Base-by-base conservation (phyloP, 2,329 filamentous ascomycete genomes). In the Penicillium nordicum region DNA sequence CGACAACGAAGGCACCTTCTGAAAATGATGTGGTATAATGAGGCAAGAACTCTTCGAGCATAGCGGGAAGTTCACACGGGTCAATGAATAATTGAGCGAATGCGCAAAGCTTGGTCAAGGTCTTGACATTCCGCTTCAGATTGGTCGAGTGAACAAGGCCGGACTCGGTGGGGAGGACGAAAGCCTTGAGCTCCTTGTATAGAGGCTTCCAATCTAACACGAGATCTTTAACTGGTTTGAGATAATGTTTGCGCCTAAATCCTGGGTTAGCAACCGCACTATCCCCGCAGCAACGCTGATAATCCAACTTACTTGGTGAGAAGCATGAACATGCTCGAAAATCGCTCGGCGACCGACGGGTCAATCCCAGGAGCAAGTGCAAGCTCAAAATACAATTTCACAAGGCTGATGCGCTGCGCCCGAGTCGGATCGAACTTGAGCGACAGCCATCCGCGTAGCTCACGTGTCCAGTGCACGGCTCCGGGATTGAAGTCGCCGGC, bases 391-490 rank as follows among this genome's bases (percentile, higher is more conserved):
- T 97, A 99, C 37, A 99, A 82, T 76, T 88, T 89, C 30, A 94
- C 89, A 30, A 99, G 84, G 74, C 85, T 90, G 47, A 92, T 86
- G 56, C 95, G 84, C 64, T 92, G 86, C 71, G 88, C 87, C 67
- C 90, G 86, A 46, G 91, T 90, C 72, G 96, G 91, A 77, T 99
- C 93, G 72, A 99, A 99, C 80, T 99, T 99, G 75, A 99, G 85
- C 52, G 88, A 89, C 63, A 99, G 82, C 94, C 95, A 99, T 75
- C 89, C 90, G 70, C 92, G 86, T 46, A 99, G 87, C 82, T 99
- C 94, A 64, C 93, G 87, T 16, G 94, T 97, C 94, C 94, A 99
- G 76, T 99, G 93, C 59, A 96, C 82, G 29, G 93, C 94, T 34
- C 94, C 94, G 0, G 93, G 90, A 25, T 89, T 88, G 75, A 97